These are phyloP conservation scores for Phalaenopsis hybrid DNA, from an alignment of 116 monocot genomes.

Conservation along the genomic window DNA sequence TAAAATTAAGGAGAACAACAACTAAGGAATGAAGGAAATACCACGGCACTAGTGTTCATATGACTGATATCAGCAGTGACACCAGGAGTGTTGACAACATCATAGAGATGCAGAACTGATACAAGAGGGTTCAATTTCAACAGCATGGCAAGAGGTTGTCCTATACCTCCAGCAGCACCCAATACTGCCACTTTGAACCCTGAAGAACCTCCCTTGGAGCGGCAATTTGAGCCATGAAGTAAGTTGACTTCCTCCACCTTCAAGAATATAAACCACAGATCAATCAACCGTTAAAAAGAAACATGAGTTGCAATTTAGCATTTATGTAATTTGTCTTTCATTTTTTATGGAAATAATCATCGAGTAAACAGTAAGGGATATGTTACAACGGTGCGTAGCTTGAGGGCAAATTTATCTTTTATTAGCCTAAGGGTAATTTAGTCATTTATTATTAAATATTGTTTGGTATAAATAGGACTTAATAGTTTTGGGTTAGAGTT, in stretches of 20 bases:
- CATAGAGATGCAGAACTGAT: constrained; percentile 44
- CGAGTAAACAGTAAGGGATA: neutral
- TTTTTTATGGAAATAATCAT: neutral
- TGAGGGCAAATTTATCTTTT: too few species aligned
- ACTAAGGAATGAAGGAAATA: constrained; percentile 13
- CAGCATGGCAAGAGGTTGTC: constrained; percentile 44
- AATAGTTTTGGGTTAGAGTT: too few species aligned
- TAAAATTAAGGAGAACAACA: neutral
- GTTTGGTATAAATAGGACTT: too few species aligned
- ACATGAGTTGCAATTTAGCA: neutral
- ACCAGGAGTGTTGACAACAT: constrained; percentile 46
- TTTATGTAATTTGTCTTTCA: neutral
- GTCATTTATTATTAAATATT: too few species aligned
- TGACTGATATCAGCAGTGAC: constrained; percentile 54
- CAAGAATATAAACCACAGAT: constrained; percentile 6
- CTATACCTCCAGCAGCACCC: constrained; percentile 56
- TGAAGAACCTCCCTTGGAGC: constrained; percentile 43
- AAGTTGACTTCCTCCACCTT: constrained; percentile 22
- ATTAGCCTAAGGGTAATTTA: too few species aligned
- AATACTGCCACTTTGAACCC: constrained; percentile 48
- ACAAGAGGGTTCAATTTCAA: constrained; percentile 53
- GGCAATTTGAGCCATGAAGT: constrained; percentile 20
- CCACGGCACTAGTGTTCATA: constrained; percentile 54
- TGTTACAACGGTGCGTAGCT: too few species aligned
- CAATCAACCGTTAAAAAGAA: neutral